These are phyloP conservation scores for Prosopis cineraria DNA, from an alignment of 306 rosid species.

Conservation along the genomic window DNA sequence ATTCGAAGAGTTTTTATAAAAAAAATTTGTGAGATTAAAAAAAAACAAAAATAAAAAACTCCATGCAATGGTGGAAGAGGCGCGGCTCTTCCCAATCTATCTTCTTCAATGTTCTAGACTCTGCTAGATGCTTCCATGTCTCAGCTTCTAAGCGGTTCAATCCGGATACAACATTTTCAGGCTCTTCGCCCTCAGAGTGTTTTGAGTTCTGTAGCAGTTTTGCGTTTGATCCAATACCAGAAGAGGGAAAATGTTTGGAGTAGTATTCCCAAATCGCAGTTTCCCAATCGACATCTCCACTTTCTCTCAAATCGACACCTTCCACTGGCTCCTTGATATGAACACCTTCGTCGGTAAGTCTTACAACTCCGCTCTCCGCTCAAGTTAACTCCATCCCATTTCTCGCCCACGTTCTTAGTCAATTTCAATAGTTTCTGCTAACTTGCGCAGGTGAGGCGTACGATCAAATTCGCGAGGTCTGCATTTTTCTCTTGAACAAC, in stretches of 20 bases:
- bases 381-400: neutral
- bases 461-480: conserved; percentile 75
- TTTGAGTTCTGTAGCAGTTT: neutral
- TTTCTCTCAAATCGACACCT: conserved; percentile 87
- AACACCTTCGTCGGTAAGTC: conserved; percentile 76
- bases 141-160: neutral
- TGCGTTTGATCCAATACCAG: neutral
- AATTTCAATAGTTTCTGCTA: conserved; percentile 3
- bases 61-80: neutral
- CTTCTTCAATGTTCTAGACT: conserved; percentile 26
- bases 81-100: neutral
- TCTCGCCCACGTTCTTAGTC: neutral
- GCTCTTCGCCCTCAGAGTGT: neutral
- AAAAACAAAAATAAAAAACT: neutral
- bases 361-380: neutral
- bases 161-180: neutral
- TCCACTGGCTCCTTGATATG: conserved; percentile 95
- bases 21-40: too few relatives aligned
- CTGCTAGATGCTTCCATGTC: neutral
- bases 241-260: conserved; percentile 71
- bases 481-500: conserved; percentile 77
- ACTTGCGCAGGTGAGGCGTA: conserved; percentile 72
- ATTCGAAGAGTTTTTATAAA: too few relatives aligned
- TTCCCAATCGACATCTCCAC: conserved; percentile 90
- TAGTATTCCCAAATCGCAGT: conserved; percentile 89